These are phyloP conservation scores for Fusarium phyllophilum DNA, from an alignment of 2,329 filamentous ascomycete species.

Conservation along the genomic window DNA sequence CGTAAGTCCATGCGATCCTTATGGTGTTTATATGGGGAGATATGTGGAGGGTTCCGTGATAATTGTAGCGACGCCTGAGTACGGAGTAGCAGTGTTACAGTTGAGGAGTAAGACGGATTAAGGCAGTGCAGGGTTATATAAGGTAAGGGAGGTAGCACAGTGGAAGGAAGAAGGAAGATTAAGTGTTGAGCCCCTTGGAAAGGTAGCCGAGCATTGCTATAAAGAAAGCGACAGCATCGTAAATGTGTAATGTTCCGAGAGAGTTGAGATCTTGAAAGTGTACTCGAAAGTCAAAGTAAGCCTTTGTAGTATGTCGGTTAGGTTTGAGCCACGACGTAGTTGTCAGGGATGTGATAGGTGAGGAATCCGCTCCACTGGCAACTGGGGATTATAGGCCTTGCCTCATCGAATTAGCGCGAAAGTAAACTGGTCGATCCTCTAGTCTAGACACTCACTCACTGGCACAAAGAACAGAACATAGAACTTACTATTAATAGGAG, in stretches of 20 bases:
- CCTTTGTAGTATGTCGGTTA: neutral
- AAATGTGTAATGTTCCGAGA: neutral
- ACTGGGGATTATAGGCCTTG: slow-evolving; percentile 2
- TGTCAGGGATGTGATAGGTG: slow-evolving; percentile 23
- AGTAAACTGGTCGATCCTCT: neutral
- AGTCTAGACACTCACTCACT: neutral
- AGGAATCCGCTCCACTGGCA: slow-evolving; percentile 1
- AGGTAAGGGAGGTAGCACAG: neutral
- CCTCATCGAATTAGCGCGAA: slow-evolving; percentile 7
- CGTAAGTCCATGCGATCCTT: neutral
- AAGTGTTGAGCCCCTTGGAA: neutral
- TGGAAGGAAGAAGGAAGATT: neutral
- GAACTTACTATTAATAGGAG: neutral
- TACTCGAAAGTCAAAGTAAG: slow-evolving; percentile 4
- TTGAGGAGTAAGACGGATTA: neutral
- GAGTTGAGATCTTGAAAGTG: neutral
- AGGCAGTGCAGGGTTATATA: neutral
- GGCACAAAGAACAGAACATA: neutral
- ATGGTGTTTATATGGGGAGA: neutral
- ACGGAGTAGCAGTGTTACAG: neutral
- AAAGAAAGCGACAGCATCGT: neutral
- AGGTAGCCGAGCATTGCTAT: neutral
- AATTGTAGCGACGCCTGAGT: neutral
- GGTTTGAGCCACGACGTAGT: slow-evolving; percentile 27
- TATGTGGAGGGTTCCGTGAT: neutral